Conservation (phyloP, 2,329 filamentous ascomycete species). For the Chlorencoelia australis region DNA sequence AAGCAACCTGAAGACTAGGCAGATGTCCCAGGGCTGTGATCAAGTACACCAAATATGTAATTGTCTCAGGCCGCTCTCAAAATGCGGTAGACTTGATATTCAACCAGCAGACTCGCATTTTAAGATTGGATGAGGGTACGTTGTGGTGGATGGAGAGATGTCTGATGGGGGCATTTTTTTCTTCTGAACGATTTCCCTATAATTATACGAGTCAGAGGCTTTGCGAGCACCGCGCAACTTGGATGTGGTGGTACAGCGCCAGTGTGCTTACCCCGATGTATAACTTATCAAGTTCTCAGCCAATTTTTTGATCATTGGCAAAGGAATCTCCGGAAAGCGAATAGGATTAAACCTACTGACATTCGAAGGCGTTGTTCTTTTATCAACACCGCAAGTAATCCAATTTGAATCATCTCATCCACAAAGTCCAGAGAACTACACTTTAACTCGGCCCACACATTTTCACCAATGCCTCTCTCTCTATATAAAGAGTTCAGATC, state of each 20-base stretch:
- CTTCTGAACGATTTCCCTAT: neutral
- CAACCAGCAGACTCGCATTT: too few species aligned
- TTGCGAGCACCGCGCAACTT: neutral
- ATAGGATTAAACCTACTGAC: neutral
- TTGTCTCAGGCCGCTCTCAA: too few species aligned
- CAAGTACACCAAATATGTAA: too few species aligned
- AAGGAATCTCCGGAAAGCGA: too few species aligned
- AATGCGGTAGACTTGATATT: too few species aligned
- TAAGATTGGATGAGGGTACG: too few species aligned
- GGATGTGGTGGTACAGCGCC: too few species aligned
- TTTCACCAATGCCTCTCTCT: neutral
- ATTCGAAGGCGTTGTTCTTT: neutral
- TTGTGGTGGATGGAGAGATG: too few species aligned
- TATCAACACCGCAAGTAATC: neutral
- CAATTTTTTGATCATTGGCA: neutral
- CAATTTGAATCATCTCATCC: neutral
- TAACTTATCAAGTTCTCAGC: neutral
- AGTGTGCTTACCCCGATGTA: neutral
- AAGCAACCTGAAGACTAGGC: too few species aligned
- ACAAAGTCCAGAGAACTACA: neutral
- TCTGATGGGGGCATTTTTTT: too few species aligned
- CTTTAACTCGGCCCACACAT: neutral
- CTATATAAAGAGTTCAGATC: neutral
- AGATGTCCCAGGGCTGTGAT: too few species aligned
- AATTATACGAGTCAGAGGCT: neutral